A percentile compares a stretch with the other conserved stretches of the same genome.
Evolutionary conservation across 495 filamentous ascomycete genomes (phyloP).

Genomic region (Podospora bellae-mahoneyi): DNA sequence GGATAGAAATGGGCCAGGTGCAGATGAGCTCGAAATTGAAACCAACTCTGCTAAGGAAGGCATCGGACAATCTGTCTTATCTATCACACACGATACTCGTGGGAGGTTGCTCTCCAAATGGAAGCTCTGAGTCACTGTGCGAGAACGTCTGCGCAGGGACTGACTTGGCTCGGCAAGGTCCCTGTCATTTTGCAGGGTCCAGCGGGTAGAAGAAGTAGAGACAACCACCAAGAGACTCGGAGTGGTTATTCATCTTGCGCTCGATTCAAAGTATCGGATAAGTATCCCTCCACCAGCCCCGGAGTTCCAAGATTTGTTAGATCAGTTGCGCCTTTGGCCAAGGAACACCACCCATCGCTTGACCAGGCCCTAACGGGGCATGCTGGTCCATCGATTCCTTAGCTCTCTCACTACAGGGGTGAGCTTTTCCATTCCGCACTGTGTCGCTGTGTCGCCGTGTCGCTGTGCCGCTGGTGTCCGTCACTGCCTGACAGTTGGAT

Average conservation of each 20-base stretch:
- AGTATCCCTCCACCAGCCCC: conserved; percentile 23
- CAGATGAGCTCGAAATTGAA: conserved; percentile 1
- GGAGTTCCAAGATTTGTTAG: neutral
- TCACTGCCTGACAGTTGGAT: neutral
- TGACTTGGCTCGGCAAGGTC: neutral
- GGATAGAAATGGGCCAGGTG: conserved; percentile 25
- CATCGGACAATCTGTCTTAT: neutral
- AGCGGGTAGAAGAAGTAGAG: neutral
- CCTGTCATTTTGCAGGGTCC: neutral
- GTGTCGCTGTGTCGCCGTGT: conserved; percentile 10
- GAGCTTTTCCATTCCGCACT: conserved; percentile 13
- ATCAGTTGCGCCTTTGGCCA: conserved; percentile 18
- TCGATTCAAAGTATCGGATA: conserved; percentile 28
- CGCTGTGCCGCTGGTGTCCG: neutral
- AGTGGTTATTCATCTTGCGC: conserved; percentile 11
- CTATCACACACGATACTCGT: neutral
- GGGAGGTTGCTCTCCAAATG: neutral
- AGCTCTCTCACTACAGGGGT: neutral
- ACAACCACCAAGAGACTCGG: neutral
- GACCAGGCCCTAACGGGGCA: conserved; percentile 17
- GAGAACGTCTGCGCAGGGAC: neutral
- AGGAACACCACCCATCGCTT: conserved; percentile 14
- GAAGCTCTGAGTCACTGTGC: neutral
- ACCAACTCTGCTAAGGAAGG: no score
- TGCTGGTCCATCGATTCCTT: conserved; percentile 1